These are phyloP conservation scores for Phaeoacremonium minimum DNA, from an alignment of 2,329 filamentous ascomycete genomes.

Conservation along the genomic window DNA sequence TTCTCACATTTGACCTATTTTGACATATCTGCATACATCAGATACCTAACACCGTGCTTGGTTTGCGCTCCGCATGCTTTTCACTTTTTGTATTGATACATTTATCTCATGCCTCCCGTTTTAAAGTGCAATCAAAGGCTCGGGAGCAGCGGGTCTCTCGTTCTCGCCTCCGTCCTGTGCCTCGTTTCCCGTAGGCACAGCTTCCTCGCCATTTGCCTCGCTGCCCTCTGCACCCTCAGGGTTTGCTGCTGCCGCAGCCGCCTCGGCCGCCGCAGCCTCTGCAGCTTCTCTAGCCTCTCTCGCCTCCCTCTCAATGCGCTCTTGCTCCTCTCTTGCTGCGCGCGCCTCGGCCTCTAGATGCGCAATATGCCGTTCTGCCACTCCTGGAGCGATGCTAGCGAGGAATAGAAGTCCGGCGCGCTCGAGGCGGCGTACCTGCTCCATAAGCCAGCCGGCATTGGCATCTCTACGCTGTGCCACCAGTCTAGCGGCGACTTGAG, in stretches of 20 bases:
- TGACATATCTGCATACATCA: too few relatives aligned
- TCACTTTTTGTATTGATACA: too few relatives aligned
- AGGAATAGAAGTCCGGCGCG: conserved; percentile 59
- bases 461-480: conserved; percentile 38
- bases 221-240: too few relatives aligned
- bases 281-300: conserved; percentile 22
- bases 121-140: too few relatives aligned
- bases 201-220: too few relatives aligned
- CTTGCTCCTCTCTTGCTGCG: conserved; percentile 38
- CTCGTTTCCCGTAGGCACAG: too few relatives aligned
- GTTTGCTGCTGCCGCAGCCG: conserved; percentile 2
- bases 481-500: conserved; percentile 48
- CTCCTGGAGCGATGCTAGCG: conserved; percentile 61
- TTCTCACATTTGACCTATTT: too few relatives aligned
- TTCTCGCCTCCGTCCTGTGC: too few relatives aligned
- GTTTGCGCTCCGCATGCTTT: too few relatives aligned
- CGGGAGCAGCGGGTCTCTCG: too few relatives aligned
- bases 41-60: too few relatives aligned
- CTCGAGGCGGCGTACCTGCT: conserved; percentile 50
- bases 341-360: conserved; percentile 49
- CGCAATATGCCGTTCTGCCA: conserved; percentile 62
- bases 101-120: too few relatives aligned
- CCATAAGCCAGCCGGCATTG: conserved; percentile 44
- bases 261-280: conserved; percentile 16
- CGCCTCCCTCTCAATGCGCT: conserved; percentile 29